Evolutionary conservation across 2,329 filamentous ascomycete genomes (phyloP).

Genomic region (Emmonsiellopsis sp.): DNA sequence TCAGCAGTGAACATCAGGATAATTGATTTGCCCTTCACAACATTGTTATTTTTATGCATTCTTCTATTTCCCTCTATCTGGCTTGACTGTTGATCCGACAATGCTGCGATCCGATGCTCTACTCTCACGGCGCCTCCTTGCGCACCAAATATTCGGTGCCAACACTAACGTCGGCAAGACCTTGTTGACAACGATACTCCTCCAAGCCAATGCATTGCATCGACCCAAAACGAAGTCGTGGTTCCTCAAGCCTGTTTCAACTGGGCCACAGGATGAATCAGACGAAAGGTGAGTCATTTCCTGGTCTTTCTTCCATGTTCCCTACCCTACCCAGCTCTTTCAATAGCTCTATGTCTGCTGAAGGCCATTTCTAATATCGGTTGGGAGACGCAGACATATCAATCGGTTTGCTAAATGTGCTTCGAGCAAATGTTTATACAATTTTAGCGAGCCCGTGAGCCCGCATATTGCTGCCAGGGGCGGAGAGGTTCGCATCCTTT

Average conservation of each 20-base stretch:
- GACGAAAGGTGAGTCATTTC: conserved; percentile 51
- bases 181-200: conserved; percentile 64
- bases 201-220: conserved; percentile 48
- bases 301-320: background rate
- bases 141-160: conserved; percentile 70
- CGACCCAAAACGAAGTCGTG: conserved; percentile 35
- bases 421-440: conserved; percentile 55
- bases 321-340: background rate
- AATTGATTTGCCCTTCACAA: too few species aligned
- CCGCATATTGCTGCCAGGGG: conserved; percentile 63
- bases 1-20: too few species aligned
- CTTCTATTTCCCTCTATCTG: background rate
- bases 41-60: too few species aligned
- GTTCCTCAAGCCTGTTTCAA: conserved; percentile 77
- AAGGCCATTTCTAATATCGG: background rate
- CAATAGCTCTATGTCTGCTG: background rate
- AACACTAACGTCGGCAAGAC: conserved; percentile 85
- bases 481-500: conserved; percentile 30
- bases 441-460: conserved; percentile 66
- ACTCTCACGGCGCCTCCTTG: conserved; percentile 59
- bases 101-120: conserved; percentile 42
- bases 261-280: conserved; percentile 59
- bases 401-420: conserved; percentile 47
- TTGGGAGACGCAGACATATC: conserved; percentile 49
- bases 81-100: background rate